A percentile compares a stretch with the other conserved stretches of the same genome.
phyloP scores from a whole-genome alignment of 257 asterid genomes.

The Petunia axillaris region DNA sequence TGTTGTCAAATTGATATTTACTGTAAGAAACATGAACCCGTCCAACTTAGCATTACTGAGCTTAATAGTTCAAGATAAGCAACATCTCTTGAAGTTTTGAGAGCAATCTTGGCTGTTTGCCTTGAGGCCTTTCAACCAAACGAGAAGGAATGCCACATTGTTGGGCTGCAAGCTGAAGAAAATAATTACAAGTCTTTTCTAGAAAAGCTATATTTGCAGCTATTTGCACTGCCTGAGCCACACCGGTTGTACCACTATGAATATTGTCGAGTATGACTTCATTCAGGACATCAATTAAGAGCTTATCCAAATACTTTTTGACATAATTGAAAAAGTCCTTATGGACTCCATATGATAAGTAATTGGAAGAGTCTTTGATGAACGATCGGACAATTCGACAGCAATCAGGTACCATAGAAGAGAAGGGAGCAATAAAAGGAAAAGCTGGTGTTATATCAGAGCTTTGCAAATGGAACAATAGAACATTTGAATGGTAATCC shows the following conservation, averaged over 20 bases:
- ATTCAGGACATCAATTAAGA: slow-evolving; percentile 60
- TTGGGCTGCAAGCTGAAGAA: slow-evolving; percentile 91
- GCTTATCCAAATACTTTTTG: slow-evolving; percentile 42
- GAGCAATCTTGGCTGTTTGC: slow-evolving; percentile 76
- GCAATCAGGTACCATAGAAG: slow-evolving; percentile 85
- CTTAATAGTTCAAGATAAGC: slow-evolving; percentile 71
- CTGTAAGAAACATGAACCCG: slow-evolving; percentile 66
- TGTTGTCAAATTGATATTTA: slow-evolving; percentile 75
- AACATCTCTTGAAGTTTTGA: slow-evolving; percentile 80
- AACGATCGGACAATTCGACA: slow-evolving; percentile 79
- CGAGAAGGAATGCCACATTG: slow-evolving; percentile 86
- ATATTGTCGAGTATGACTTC: slow-evolving; percentile 62
- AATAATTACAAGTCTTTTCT: slow-evolving; percentile 90
- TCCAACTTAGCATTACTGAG: slow-evolving; percentile 66
- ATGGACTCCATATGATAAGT: slow-evolving; percentile 73
- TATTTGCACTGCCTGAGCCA: slow-evolving; percentile 88
- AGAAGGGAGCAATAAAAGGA: slow-evolving; percentile 88
- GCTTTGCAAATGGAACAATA: slow-evolving; percentile 79
- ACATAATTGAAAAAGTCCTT: slow-evolving; percentile 63
- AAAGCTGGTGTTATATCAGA: slow-evolving; percentile 94
- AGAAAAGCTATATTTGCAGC: slow-evolving; percentile 83
- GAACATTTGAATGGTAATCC: slow-evolving; percentile 80
- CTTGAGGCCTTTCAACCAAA: slow-evolving; percentile 74
- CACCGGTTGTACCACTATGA: slow-evolving; percentile 59
- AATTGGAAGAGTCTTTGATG: slow-evolving; percentile 76